These are phyloP conservation scores for Besnoitia besnoiti DNA, from an alignment of 169 alveolate species.

Conservation along the genomic window DNA sequence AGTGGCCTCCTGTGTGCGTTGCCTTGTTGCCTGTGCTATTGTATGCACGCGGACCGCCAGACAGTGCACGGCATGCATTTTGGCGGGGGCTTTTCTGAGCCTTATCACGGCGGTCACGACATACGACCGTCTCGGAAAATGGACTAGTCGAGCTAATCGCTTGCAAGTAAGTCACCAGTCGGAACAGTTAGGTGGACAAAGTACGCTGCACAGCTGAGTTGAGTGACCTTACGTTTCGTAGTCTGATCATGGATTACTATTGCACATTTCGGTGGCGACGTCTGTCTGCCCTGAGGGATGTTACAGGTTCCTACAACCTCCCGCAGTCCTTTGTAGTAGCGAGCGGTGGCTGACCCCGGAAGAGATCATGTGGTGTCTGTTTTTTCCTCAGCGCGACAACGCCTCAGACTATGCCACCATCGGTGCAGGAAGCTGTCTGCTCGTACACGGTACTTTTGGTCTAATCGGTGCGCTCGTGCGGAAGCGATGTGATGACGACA, in stretches of 20 bases:
- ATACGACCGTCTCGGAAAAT: not conserved
- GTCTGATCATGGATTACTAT: too few relatives aligned
- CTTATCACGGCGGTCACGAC: not conserved
- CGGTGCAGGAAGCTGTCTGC: constrained; percentile 30
- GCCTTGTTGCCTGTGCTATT: too few relatives aligned
- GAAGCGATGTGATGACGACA: not conserved
- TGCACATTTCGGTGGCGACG: too few relatives aligned
- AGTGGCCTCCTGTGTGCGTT: too few relatives aligned
- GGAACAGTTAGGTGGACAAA: too few relatives aligned
- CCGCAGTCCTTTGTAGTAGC: too few relatives aligned
- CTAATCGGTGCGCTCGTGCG: not conserved
- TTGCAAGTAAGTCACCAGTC: not conserved
- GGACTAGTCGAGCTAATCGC: not conserved
- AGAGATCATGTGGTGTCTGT: too few relatives aligned
- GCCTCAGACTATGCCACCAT: not conserved
- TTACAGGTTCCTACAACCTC: too few relatives aligned
- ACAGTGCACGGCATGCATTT: not conserved
- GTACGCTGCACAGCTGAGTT: too few relatives aligned
- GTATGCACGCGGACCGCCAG: not conserved
- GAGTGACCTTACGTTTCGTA: too few relatives aligned
- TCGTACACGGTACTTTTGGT: not conserved
- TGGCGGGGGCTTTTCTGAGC: constrained; percentile 6
- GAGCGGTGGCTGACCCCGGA: too few relatives aligned
- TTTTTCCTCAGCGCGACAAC: not conserved
- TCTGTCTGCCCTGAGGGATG: too few relatives aligned